phyloP scores from a whole-genome alignment of 2,329 filamentous ascomycete genomes.

The Apiospora pterosperma region DNA sequence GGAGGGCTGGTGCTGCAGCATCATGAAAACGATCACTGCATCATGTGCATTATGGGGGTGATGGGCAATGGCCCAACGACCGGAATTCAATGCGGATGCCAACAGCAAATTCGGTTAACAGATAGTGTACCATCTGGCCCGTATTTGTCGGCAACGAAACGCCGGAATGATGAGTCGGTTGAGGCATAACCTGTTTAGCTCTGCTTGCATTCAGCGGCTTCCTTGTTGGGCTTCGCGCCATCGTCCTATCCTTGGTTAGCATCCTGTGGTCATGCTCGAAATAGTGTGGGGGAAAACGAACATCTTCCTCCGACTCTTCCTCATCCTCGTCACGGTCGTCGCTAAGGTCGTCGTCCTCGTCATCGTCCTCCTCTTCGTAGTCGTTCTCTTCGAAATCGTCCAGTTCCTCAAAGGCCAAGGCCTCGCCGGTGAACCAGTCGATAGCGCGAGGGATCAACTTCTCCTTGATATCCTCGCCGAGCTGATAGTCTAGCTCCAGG shows the following conservation, averaged over 20 bases:
- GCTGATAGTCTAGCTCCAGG: conserved; percentile 95
- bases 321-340: conserved; percentile 77
- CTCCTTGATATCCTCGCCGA: conserved; percentile 99
- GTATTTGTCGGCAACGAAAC: not conserved
- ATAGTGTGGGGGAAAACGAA: conserved; percentile 34
- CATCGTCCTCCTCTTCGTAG: conserved; percentile 80
- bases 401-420: conserved; percentile 91
- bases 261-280: conserved; percentile 7
- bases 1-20: conserved; percentile 15
- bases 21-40: conserved; percentile 23
- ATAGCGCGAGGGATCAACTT: conserved; percentile 98
- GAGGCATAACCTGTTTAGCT: conserved; percentile 54
- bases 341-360: conserved; percentile 85
- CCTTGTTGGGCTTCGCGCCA: conserved; percentile 86
- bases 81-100: not conserved
- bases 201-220: conserved; percentile 94
- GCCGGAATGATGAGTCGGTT: not conserved
- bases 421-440: conserved; percentile 99
- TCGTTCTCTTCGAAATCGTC: conserved; percentile 79
- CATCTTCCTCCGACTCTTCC: conserved; percentile 76
- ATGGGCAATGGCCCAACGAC: conserved; percentile 14
- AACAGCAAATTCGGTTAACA: not conserved
- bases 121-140: not conserved
- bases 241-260: conserved; percentile 62
- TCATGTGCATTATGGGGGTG: conserved; percentile 14